A percentile compares a stretch with the other conserved stretches of the same genome.
Evolutionary conservation across 352 stramenopile genomes (phyloP).

Genomic region (Phytophthora pinifolia): DNA sequence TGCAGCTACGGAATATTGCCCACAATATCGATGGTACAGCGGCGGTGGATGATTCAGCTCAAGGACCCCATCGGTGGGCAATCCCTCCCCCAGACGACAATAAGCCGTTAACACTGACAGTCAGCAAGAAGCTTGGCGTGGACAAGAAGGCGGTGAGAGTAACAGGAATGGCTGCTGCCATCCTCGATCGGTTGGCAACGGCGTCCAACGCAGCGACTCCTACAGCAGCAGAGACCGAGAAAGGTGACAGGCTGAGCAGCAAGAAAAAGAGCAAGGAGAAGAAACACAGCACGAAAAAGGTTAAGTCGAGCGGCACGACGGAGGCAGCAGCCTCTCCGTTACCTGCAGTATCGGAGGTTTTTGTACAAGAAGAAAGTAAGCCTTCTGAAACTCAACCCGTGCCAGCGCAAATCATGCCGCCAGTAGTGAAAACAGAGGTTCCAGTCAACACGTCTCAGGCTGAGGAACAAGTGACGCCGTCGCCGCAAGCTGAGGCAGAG

Average conservation of each 20-base stretch:
- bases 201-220: constrained; percentile 8
- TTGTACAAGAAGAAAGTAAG: neutral
- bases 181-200: constrained; percentile 48
- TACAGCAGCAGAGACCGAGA: constrained; percentile 16
- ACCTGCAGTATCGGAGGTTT: constrained; percentile 1
- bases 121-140: constrained; percentile 54
- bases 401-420: neutral
- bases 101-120: constrained; percentile 26
- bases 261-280: constrained; percentile 36
- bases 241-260: constrained; percentile 20
- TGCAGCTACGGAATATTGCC: constrained; percentile 75
- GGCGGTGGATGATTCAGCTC: constrained; percentile 54
- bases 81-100: constrained; percentile 35
- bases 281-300: constrained; percentile 27
- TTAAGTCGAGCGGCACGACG: constrained; percentile 6
- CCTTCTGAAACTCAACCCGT: neutral
- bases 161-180: constrained; percentile 61
- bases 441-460: too few species aligned
- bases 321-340: constrained; percentile 7
- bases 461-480: too few species aligned
- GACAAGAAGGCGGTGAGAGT: constrained; percentile 59
- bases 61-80: constrained; percentile 44
- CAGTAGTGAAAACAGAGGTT: neutral
- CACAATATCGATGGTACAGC: constrained; percentile 82
- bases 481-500: too few species aligned